Conservation (phyloP, 768 basidiomycete species). For the Termitomyces sp. region DNA sequence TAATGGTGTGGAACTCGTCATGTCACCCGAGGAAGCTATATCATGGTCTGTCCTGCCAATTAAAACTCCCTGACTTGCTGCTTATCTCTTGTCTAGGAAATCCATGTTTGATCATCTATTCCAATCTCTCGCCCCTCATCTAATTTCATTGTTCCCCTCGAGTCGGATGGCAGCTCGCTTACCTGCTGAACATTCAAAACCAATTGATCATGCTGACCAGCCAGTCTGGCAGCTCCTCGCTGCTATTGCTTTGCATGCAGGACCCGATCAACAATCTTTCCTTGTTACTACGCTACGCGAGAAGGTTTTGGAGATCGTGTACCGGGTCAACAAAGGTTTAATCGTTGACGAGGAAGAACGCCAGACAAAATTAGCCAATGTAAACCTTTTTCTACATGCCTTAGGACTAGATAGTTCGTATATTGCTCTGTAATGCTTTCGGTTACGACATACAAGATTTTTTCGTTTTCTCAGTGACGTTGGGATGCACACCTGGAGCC, state of each 20-base stretch:
- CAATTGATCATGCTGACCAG: constrained; percentile 70
- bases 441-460: constrained; percentile 4
- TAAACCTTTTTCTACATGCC: constrained; percentile 86
- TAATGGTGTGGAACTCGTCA: constrained; percentile 47
- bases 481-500: too few species aligned
- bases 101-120: constrained; percentile 85
- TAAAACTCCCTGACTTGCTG: not conserved
- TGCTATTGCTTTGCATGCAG: constrained; percentile 79
- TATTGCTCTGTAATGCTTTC: constrained; percentile 46
- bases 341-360: constrained; percentile 67
- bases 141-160: constrained; percentile 86
- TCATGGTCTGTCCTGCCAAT: constrained; percentile 46
- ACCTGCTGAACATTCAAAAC: constrained; percentile 28
- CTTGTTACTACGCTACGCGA: constrained; percentile 85
- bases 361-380: constrained; percentile 79
- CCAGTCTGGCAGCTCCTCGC: constrained; percentile 96
- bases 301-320: constrained; percentile 88
- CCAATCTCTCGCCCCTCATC: constrained; percentile 67
- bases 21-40: constrained; percentile 62
- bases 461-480: not conserved
- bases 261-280: constrained; percentile 80
- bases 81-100: constrained; percentile 51
- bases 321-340: constrained; percentile 73
- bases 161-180: constrained; percentile 51
- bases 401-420: constrained; percentile 66